These are phyloP conservation scores for Pseudopyricularia cyperi DNA, from an alignment of 2,329 filamentous ascomycete genomes.

Conservation along the genomic window DNA sequence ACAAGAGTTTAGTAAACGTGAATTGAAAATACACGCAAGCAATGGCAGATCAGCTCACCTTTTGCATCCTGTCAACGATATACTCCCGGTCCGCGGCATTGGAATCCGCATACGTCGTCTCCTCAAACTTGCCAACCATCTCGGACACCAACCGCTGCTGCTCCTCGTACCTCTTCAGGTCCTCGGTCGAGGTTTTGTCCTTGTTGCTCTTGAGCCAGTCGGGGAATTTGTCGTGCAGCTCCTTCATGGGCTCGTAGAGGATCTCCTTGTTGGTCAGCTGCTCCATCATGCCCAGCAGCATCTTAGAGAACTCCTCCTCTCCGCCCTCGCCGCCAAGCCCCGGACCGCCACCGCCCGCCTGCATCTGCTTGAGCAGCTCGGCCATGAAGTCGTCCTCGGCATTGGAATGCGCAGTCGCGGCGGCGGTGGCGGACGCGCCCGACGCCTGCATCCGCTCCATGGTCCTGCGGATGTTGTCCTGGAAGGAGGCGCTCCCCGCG, in stretches of 20 bases:
- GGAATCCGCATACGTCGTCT: slow-evolving; percentile 66
- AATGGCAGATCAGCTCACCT: slow-evolving; percentile 41
- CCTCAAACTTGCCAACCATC: slow-evolving; percentile 83
- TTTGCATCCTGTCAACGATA: slow-evolving; percentile 96
- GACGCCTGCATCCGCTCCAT: slow-evolving; percentile 95
- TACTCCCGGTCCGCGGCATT: slow-evolving; percentile 75
- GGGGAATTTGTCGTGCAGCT: slow-evolving; percentile 85
- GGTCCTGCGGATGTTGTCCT: slow-evolving; percentile 82
- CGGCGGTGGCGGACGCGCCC: slow-evolving; percentile 72
- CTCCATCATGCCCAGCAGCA: slow-evolving; percentile 98
- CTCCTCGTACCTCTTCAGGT: slow-evolving; percentile 67
- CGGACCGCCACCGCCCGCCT: slow-evolving; percentile 43
- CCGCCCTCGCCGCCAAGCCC: slow-evolving; percentile 37
- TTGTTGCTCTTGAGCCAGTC: slow-evolving; percentile 74
- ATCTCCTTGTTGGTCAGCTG: slow-evolving; percentile 98
- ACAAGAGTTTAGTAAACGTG: slow-evolving; percentile 3
- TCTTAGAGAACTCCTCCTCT: slow-evolving; percentile 85
- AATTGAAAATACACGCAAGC: not conserved
- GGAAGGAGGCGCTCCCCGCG: slow-evolving; percentile 46
- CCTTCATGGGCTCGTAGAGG: slow-evolving; percentile 97
- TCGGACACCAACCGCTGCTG: slow-evolving; percentile 70
- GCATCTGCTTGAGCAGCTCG: slow-evolving; percentile 86
- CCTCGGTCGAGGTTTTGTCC: slow-evolving; percentile 50
- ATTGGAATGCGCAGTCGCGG: slow-evolving; percentile 33
- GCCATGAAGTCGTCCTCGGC: slow-evolving; percentile 73